Conservation (phyloP, 331 rosid species). For the Rhamnella rubrinervis region DNA sequence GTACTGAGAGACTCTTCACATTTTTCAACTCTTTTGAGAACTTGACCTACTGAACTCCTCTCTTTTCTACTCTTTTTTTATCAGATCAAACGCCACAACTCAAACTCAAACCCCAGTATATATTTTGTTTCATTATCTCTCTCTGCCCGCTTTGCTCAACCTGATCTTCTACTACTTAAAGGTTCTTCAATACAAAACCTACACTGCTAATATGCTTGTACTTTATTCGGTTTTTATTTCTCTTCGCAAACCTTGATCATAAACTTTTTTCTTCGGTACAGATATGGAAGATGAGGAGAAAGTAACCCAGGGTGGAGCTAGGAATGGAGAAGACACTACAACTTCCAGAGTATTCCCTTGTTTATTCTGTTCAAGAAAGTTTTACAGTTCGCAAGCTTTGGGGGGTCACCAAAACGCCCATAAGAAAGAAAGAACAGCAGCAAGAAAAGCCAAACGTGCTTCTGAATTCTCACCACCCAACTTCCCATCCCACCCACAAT, state of each 20-base stretch:
- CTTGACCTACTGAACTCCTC: conserved; percentile 41
- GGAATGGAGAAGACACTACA: conserved; percentile 34
- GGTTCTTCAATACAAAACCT: background rate
- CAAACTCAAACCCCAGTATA: conserved; percentile 1
- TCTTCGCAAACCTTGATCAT: background rate
- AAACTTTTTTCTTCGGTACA: background rate
- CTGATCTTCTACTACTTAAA: conserved; percentile 1
- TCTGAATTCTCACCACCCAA: conserved; percentile 27
- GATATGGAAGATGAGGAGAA: conserved; percentile 49
- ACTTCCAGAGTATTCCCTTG: conserved; percentile 62
- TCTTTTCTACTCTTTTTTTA: conserved; percentile 15
- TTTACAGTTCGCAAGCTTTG: conserved; percentile 78
- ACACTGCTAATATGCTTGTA: background rate
- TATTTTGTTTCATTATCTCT: conserved; percentile 5
- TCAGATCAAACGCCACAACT: conserved; percentile 34
- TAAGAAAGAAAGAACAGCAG: conserved; percentile 79
- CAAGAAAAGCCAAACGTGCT: conserved; percentile 56
- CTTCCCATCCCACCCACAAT: conserved; percentile 29
- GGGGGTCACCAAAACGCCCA: conserved; percentile 97
- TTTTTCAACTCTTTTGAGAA: conserved; percentile 45
- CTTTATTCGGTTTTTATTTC: background rate
- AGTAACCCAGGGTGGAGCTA: conserved; percentile 23
- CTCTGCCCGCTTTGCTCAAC: conserved; percentile 16
- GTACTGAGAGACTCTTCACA: conserved; percentile 38
- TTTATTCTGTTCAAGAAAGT: conserved; percentile 72